Percentiles rank a stretch among this genome's conserved stretches.
phyloP scores from a whole-genome alignment of 257 asterid species.

The Solanum etuberosum region DNA sequence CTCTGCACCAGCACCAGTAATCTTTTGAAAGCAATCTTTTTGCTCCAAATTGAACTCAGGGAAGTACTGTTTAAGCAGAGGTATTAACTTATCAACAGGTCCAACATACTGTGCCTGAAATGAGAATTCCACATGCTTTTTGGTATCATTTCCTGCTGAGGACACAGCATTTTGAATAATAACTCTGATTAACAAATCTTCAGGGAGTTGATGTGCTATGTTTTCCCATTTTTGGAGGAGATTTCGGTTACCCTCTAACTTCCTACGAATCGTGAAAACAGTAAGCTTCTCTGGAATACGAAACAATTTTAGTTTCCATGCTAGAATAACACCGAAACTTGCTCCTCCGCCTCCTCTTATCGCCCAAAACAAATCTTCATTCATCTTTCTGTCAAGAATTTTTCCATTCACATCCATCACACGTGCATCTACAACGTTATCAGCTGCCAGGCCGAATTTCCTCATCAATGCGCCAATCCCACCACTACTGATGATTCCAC shows the following conservation, averaged over 20 bases:
- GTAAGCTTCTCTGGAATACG: background rate
- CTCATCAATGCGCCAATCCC: background rate
- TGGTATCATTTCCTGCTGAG: background rate
- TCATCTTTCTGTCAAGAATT: background rate
- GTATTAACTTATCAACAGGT: background rate
- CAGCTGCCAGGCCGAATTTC: background rate
- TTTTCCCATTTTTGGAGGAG: conserved; percentile 1
- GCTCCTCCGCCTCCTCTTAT: background rate
- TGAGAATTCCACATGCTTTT: background rate
- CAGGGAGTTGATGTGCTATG: background rate
- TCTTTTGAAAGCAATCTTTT: background rate
- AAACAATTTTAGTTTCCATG: background rate
- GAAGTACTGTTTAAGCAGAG: background rate
- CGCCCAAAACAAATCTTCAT: background rate
- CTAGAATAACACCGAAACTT: background rate
- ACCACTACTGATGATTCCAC: conserved; percentile 3
- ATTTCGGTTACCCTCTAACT: background rate
- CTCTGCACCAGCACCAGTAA: background rate
- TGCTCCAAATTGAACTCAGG: background rate
- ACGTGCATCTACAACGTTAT: background rate
- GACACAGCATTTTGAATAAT: background rate
- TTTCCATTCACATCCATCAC: background rate
- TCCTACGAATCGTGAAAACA: background rate
- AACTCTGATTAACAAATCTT: background rate
- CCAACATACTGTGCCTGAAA: background rate